Conservation (phyloP, 2,329 filamentous ascomycete genomes). For the Aspergillus neotritici region DNA sequence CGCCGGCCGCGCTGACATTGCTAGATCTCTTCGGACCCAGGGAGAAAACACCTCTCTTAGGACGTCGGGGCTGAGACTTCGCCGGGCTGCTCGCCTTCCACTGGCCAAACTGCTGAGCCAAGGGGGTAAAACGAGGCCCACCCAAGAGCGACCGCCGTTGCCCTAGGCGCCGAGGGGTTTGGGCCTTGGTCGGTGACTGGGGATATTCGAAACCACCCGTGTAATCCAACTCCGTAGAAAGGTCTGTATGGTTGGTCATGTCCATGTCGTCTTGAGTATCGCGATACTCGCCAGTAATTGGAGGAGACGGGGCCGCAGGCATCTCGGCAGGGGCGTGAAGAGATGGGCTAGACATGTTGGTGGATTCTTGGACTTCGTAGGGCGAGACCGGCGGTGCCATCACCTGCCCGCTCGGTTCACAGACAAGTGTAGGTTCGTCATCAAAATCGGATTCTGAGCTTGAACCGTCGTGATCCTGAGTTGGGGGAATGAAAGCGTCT, state of each 20-base stretch:
- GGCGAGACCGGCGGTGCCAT: constrained; percentile 11
- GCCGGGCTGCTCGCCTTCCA: constrained; percentile 60
- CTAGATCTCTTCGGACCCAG: constrained; percentile 20
- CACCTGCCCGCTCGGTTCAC: constrained; percentile 12
- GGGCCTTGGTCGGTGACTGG: constrained; percentile 2
- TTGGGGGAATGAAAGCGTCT: not conserved
- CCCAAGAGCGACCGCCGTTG: no score
- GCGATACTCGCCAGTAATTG: no score
- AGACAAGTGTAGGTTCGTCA: constrained; percentile 16
- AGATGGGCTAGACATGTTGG: constrained; percentile 13
- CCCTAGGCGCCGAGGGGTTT: not conserved
- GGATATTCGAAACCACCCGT: not conserved
- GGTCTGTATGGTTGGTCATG: no score
- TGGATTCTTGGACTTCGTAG: constrained; percentile 18
- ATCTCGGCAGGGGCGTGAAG: constrained; percentile 1
- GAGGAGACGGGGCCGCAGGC: no score
- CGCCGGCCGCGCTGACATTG: constrained; percentile 7
- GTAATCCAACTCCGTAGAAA: no score
- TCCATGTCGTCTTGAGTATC: no score
- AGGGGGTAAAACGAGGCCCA: constrained; percentile 56
- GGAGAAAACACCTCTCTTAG: constrained; percentile 33
- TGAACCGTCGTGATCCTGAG: constrained; percentile 6
- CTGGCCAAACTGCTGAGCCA: constrained; percentile 55
- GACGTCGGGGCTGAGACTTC: constrained; percentile 23
- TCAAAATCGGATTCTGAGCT: constrained; percentile 14